phyloP scores from a whole-genome alignment of 2,329 filamentous ascomycete species.

The Coleophoma crateriformis region DNA sequence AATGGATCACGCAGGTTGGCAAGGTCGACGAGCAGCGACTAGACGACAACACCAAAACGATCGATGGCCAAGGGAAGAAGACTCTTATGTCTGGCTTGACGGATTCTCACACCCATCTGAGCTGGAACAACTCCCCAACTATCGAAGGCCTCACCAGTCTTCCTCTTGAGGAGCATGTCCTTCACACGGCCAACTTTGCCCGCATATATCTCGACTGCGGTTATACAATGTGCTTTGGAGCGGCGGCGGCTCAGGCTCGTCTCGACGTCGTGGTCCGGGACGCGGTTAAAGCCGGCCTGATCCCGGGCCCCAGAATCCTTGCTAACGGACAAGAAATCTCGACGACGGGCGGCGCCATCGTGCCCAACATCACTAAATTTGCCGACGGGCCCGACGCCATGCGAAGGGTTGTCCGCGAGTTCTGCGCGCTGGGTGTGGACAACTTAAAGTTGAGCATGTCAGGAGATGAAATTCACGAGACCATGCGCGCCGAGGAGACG shows the following conservation, averaged over 20 bases:
- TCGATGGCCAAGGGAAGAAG: slow-evolving; percentile 12
- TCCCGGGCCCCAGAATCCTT: slow-evolving; percentile 40
- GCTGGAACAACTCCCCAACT: slow-evolving; percentile 35
- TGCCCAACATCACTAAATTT: slow-evolving; percentile 26
- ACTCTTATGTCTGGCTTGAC: slow-evolving; percentile 41
- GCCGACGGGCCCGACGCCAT: slow-evolving; percentile 34
- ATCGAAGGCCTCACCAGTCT: slow-evolving; percentile 33
- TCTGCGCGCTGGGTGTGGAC: slow-evolving; percentile 33
- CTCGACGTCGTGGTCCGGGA: slow-evolving; percentile 39
- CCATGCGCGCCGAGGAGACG: slow-evolving; percentile 34
- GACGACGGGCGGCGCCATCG: slow-evolving; percentile 35
- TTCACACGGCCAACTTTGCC: slow-evolving; percentile 35
- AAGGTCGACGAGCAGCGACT: too few relatives aligned
- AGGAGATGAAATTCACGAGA: slow-evolving; percentile 18
- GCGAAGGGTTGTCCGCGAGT: slow-evolving; percentile 31
- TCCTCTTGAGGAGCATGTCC: slow-evolving; percentile 38
- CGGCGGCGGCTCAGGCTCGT: slow-evolving; percentile 15
- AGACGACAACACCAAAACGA: not conserved
- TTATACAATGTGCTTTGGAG: slow-evolving; percentile 12
- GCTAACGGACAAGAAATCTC: slow-evolving; percentile 45
- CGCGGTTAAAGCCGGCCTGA: slow-evolving; percentile 40
- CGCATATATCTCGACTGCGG: slow-evolving; percentile 31
- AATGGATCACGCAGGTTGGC: too few relatives aligned
- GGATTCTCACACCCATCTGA: slow-evolving; percentile 40
- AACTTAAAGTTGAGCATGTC: slow-evolving; percentile 38